Evolutionary conservation across 345 rosid species (phyloP).

Genomic region (Corymbia maculata): DNA sequence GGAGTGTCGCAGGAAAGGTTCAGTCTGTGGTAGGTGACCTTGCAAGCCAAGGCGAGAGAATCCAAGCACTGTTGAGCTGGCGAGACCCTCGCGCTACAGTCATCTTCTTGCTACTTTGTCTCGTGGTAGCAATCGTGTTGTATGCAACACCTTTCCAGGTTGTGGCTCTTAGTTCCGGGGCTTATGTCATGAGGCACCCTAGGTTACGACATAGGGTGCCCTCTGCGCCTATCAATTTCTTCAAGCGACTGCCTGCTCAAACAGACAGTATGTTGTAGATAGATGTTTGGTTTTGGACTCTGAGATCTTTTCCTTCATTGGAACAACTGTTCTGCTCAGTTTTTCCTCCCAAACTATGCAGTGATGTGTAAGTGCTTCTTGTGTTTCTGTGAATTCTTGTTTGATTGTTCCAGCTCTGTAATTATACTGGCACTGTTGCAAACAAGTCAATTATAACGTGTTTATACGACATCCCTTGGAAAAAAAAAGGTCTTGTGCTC

Average conservation of each 20-base stretch:
- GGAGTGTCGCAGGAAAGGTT: conserved; percentile 70
- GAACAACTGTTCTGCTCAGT: not conserved
- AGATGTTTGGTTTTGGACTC: not conserved
- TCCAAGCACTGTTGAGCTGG: conserved; percentile 79
- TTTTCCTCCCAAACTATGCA: not conserved
- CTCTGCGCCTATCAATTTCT: conserved; percentile 62
- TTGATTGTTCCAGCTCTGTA: not conserved
- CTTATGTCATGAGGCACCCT: conserved; percentile 82
- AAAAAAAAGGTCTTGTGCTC: not conserved
- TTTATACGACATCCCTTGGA: not conserved
- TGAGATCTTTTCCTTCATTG: not conserved
- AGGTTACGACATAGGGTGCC: conserved; percentile 67
- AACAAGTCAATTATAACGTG: not conserved
- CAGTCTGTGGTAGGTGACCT: conserved; percentile 90
- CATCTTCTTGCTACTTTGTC: conserved; percentile 55
- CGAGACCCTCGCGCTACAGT: conserved; percentile 89
- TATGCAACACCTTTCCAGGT: conserved; percentile 75
- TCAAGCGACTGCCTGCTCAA: conserved; percentile 72
- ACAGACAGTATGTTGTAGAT: conserved; percentile 77
- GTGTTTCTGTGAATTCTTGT: not conserved
- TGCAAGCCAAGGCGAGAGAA: conserved; percentile 88
- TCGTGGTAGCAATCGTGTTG: conserved; percentile 54
- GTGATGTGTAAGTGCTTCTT: not conserved
- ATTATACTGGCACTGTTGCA: not conserved
- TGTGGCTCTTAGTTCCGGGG: conserved; percentile 45